Evolutionary conservation across 2,329 filamentous ascomycete species (phyloP).

Genomic region (Pyrenophora tritici-repentis): DNA sequence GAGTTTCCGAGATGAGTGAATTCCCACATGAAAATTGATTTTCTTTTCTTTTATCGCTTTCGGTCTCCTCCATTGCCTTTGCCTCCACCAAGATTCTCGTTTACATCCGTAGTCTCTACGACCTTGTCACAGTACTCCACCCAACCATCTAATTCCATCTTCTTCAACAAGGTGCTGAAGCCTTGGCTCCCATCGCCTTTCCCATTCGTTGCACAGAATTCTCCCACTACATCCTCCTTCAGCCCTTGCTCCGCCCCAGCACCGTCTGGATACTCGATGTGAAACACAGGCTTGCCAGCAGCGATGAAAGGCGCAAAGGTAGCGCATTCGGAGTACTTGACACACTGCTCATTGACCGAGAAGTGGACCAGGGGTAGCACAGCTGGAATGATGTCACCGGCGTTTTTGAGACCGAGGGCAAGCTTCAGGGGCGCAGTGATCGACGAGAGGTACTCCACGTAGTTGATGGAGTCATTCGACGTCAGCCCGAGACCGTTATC

Average conservation of each 20-base stretch:
- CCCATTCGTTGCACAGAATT: slow-evolving; percentile 50
- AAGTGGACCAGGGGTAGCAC: slow-evolving; percentile 64
- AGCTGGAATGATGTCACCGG: slow-evolving; percentile 60
- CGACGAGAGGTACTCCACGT: slow-evolving; percentile 63
- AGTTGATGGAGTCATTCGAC: slow-evolving; percentile 61
- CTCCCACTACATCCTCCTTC: slow-evolving; percentile 37
- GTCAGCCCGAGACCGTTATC: slow-evolving; percentile 67
- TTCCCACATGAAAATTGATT: too few species aligned
- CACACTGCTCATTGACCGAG: slow-evolving; percentile 73
- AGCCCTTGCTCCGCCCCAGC: slow-evolving; percentile 42
- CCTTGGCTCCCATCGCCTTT: slow-evolving; percentile 50
- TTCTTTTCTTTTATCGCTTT: too few species aligned
- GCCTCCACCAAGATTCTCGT: slow-evolving; percentile 13
- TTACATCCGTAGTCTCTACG: slow-evolving; percentile 30
- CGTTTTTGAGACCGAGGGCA: slow-evolving; percentile 72
- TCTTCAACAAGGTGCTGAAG: slow-evolving; percentile 70
- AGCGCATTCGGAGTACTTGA: slow-evolving; percentile 63
- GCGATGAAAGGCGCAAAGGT: slow-evolving; percentile 63
- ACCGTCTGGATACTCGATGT: slow-evolving; percentile 70
- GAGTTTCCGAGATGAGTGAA: too few species aligned
- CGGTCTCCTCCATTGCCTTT: too few species aligned
- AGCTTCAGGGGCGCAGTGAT: slow-evolving; percentile 61
- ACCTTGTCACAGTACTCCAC: slow-evolving; percentile 58
- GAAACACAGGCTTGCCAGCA: slow-evolving; percentile 70
- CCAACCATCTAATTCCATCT: slow-evolving; percentile 67